Base-by-base conservation (phyloP, 495 filamentous ascomycete species). In the Jackrogersella multiformis region DNA sequence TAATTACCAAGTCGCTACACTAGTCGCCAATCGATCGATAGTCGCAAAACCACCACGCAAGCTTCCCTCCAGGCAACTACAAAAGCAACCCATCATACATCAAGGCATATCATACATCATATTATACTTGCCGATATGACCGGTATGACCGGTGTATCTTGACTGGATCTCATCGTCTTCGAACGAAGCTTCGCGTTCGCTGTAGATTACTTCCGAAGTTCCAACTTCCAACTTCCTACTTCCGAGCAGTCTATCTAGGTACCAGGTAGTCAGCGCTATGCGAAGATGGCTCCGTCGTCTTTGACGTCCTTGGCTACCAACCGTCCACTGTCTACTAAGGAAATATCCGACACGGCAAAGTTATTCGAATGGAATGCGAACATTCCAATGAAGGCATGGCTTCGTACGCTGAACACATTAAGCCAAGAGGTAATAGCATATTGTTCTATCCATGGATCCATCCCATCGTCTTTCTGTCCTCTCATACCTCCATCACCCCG, bases 381-480 rank as follows among this genome's bases (percentile, higher is more conserved):
- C 1, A 88, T 97, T 51, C 84, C 87, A 7, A 80, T 97, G 30
- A 87, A 87, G 69, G 88, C 88, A 68, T 99, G 94, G 93, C 78
- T 94, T 30, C 86, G 92, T 21, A 91, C 93, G 2, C 90, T 92
- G 8, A 85, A 90, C 35, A 88, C 89, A 12, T 76, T 97, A 38
- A 78, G 90, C 53, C 89, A 90, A 73, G 90, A 98, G 87, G 94
- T 94, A 61, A 55, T 79, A n/a, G 9, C 13, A 71, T n/a, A 7
- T 57, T 8, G 18, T 44, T 30, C 4, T 30, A 30, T 30, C 1
- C 18, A 23, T 44, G n/a, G n/a, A n/a, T n/a, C n/a, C n/a, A n/a
- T n/a, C n/a, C n/a, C n/a, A n/a, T n/a, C n/a, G n/a, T n/a, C n/a
- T n/a, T n/a, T n/a, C n/a, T n/a, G n/a, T n/a, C 41, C 12, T 26